Evolutionary conservation across 2,329 filamentous ascomycete species (phyloP), one percentile per base, ranked within the genome.

Genomic region (Epichloe gansuensis): DNA sequence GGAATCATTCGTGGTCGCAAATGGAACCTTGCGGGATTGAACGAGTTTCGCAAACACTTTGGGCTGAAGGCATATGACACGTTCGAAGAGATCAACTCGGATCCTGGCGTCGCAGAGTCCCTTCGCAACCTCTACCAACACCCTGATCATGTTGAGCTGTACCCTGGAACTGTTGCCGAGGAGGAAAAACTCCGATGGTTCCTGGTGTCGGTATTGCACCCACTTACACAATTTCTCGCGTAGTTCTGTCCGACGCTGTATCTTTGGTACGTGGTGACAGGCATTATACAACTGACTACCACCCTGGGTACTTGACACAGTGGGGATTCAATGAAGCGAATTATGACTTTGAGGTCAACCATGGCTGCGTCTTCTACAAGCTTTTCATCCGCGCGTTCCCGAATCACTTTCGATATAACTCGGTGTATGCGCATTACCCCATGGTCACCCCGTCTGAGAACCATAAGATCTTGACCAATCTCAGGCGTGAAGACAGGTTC

Each of bases 301-400:
- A 83, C 58, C 80, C 88, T 0, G 78, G 81, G 8, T 81, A 82
- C 59, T 69, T 94, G 46, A 94, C 88, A 1, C 90, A 88, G 68
- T 95, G 88, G 88, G 88, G 88, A 21, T 91, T 80, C 70, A 80
- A 81, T 52, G 85, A 89, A 63, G 85, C 80, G 3, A 76, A 86
- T 21, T 88, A 84, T 52, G 86, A 94, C 59, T 69, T 83, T 23
- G 80, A 77, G 54, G 69, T 91, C 58, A 86, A 93, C 67, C 83
- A 93, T 63, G 88, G 89, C 46, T 89, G 85, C 59, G 81, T 90
- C 12, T 87, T 91, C 68, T 90, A 91, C 74, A 94, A 93, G 72
- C 76, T 94, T 38, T 85, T 91, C 64, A 73, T 88, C 38, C 79
- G 85, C 5, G 86, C 87, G 0, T 89, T 94, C 73, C 89, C 88